These are phyloP conservation scores for Alternaria solani DNA, from an alignment of 2,329 filamentous ascomycete genomes.

Conservation along the genomic window DNA sequence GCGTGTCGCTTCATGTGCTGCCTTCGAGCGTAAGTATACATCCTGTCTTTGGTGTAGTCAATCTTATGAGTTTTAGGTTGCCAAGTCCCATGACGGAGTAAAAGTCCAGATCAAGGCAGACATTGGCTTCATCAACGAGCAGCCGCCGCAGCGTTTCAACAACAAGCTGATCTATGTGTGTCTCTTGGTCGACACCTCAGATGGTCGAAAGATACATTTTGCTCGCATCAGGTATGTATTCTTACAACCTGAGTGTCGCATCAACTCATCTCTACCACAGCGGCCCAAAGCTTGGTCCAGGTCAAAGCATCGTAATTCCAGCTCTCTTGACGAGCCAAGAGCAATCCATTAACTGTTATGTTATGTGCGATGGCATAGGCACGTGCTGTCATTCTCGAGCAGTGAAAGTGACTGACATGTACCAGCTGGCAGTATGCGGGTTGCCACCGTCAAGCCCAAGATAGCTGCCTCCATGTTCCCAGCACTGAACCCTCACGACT, in stretches of 20 bases:
- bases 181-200: slow-evolving; percentile 75
- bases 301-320: slow-evolving; percentile 67
- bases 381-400: slow-evolving; percentile 16
- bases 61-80: slow-evolving; percentile 20
- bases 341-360: slow-evolving; percentile 70
- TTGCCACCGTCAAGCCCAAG: slow-evolving; percentile 61
- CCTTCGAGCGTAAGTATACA: slow-evolving; percentile 51
- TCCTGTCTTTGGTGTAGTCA: neutral
- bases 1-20: slow-evolving; percentile 62
- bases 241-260: neutral
- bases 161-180: slow-evolving; percentile 73
- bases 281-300: slow-evolving; percentile 69
- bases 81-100: slow-evolving; percentile 52
- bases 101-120: slow-evolving; percentile 70
- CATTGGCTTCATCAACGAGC: slow-evolving; percentile 76
- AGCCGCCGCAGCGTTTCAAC: slow-evolving; percentile 67
- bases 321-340: slow-evolving; percentile 63
- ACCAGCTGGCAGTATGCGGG: slow-evolving; percentile 64
- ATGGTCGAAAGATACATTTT: slow-evolving; percentile 75
- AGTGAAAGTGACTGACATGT: slow-evolving; percentile 13
- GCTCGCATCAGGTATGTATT: slow-evolving; percentile 61
- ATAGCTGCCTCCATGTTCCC: slow-evolving; percentile 59
- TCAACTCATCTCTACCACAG: slow-evolving; percentile 56
- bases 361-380: slow-evolving; percentile 88
- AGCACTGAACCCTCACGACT: slow-evolving; percentile 24